A percentile compares a stretch with the other conserved stretches of the same genome.
These are phyloP conservation scores for Populus trichocarpa DNA, from an alignment of 441 rosid genomes.

Conservation along the genomic window DNA sequence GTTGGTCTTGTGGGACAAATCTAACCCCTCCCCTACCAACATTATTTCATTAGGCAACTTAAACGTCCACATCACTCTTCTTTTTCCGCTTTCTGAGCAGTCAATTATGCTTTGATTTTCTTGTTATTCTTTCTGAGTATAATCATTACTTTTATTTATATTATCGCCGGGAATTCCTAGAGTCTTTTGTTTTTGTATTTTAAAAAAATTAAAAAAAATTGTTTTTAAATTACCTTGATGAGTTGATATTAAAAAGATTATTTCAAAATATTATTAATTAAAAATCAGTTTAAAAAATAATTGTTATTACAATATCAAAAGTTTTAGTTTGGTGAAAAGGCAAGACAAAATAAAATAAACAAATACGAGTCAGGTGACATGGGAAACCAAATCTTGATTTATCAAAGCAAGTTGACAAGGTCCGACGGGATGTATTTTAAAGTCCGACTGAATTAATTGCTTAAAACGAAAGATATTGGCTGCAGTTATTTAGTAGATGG, in stretches of 20 bases:
- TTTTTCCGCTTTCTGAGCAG: constrained; percentile 15
- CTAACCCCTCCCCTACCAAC: neutral
- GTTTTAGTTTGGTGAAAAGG: too few relatives aligned
- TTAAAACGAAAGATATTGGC: too few relatives aligned
- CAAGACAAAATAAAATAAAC: neutral
- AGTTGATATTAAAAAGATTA: too few relatives aligned
- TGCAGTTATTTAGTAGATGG: neutral
- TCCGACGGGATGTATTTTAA: too few relatives aligned
- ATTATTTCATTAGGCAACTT: constrained; percentile 10
- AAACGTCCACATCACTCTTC: neutral
- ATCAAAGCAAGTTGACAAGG: too few relatives aligned
- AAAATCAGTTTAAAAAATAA: too few relatives aligned
- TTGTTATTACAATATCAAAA: too few relatives aligned
- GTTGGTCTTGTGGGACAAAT: constrained; percentile 13
- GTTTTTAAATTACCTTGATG: too few relatives aligned
- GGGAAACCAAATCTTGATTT: neutral
- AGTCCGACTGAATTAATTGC: too few relatives aligned
- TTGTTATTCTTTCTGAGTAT: neutral
- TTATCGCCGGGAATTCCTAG: neutral
- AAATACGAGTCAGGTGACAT: neutral
- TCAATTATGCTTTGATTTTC: constrained; percentile 19
- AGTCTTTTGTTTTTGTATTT: too few relatives aligned
- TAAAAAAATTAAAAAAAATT: too few relatives aligned
- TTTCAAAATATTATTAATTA: too few relatives aligned
- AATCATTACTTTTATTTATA: neutral